Percentiles rank a stretch among this genome's conserved stretches.
Evolutionary conservation across 2,329 filamentous ascomycete species (phyloP).

Genomic region (Cercospora janseana): DNA sequence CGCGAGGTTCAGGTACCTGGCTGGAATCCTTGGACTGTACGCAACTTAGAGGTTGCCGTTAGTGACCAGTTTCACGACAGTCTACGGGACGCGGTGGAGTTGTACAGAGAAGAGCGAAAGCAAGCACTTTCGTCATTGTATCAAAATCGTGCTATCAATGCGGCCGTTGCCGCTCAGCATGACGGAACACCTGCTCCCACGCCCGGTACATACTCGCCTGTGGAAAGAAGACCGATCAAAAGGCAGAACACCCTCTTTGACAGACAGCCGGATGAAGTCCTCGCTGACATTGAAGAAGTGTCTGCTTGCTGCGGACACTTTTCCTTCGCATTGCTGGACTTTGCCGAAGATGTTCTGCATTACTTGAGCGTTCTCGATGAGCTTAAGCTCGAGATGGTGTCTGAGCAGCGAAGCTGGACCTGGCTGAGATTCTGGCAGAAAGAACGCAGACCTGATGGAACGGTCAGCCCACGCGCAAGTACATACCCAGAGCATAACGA

Average conservation of each 20-base stretch:
- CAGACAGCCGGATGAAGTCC: conserved; percentile 57
- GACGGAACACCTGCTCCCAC: conserved; percentile 54
- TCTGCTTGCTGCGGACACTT: conserved; percentile 98
- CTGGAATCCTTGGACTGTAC: conserved; percentile 37
- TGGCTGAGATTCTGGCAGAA: conserved; percentile 78
- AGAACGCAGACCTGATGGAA: conserved; percentile 7
- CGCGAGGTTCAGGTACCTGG: conserved; percentile 31
- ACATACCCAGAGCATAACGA: conserved; percentile 30
- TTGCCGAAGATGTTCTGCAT: conserved; percentile 82
- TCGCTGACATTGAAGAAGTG: conserved; percentile 95
- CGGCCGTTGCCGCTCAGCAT: conserved; percentile 48
- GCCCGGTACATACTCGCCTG: conserved; percentile 18
- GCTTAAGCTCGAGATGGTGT: conserved; percentile 65
- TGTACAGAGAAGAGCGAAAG: conserved; percentile 74
- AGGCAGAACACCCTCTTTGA: conserved; percentile 25
- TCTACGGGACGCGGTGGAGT: conserved; percentile 71
- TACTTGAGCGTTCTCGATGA: conserved; percentile 85
- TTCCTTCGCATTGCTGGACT: conserved; percentile 84
- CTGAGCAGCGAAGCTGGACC: conserved; percentile 66
- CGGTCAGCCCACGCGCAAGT: conserved; percentile 19
- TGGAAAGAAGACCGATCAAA: conserved; percentile 10
- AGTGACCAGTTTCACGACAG: conserved; percentile 79
- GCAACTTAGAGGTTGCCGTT: conserved; percentile 64
- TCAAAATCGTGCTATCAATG: conserved; percentile 70
- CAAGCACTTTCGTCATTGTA: conserved; percentile 79